These are phyloP conservation scores for Ceratobasidium sp. DNA, from an alignment of 1,284 basidiomycete genomes.

Conservation along the genomic window DNA sequence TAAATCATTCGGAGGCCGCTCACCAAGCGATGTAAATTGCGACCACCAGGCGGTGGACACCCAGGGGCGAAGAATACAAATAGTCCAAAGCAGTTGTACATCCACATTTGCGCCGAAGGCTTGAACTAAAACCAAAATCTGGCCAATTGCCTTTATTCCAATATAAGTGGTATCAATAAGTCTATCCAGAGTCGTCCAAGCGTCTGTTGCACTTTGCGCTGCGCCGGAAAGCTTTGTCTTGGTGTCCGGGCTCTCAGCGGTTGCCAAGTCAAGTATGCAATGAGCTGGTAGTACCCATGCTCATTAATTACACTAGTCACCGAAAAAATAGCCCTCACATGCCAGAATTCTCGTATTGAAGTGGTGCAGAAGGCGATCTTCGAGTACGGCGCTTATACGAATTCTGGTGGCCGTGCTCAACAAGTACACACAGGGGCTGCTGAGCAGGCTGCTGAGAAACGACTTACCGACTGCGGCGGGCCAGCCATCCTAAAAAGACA, in stretches of 20 bases:
- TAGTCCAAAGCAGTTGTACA: not conserved
- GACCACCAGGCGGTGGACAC: not conserved
- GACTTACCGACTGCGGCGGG: not conserved
- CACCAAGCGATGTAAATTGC: not conserved
- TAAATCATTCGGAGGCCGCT: not conserved
- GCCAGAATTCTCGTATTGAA: slow-evolving; percentile 29
- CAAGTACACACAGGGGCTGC: too few relatives aligned
- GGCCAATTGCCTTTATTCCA: not conserved
- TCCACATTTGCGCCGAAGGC: not conserved
- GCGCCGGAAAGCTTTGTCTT: slow-evolving; percentile 27
- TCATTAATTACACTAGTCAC: not conserved
- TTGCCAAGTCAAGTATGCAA: slow-evolving; percentile 29
- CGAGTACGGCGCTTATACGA: not conserved
- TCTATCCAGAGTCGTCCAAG: not conserved
- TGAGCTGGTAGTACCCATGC: not conserved
- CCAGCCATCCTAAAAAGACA: not conserved
- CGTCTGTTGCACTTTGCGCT: not conserved
- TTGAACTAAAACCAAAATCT: not conserved
- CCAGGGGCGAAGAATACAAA: slow-evolving; percentile 1
- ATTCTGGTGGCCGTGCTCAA: not conserved
- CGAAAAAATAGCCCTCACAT: not conserved
- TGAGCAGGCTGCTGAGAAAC: too few relatives aligned
- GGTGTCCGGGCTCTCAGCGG: slow-evolving; percentile 24
- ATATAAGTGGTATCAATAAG: not conserved
- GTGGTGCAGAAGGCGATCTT: slow-evolving; percentile 28